phyloP scores from a whole-genome alignment of 192 early-diverging fungal species.

The Gryganskiella cystojenkinii region DNA sequence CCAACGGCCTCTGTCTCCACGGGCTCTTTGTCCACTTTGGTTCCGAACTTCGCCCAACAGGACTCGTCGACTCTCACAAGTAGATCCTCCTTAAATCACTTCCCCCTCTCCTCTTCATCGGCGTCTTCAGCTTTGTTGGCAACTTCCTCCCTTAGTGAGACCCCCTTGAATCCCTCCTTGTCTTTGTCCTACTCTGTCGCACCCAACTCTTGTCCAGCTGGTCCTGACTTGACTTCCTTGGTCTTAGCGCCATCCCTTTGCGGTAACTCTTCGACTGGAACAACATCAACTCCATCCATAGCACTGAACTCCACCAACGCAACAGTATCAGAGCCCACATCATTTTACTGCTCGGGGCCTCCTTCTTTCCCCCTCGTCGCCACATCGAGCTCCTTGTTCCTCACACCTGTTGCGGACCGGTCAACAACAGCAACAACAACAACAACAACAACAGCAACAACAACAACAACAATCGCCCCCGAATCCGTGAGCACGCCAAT shows the following conservation, averaged over 20 bases:
- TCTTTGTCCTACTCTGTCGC: no score
- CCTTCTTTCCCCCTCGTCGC: neutral
- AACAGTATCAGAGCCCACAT: no score
- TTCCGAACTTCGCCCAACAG: neutral
- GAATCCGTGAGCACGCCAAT: no score
- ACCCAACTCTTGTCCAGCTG: no score
- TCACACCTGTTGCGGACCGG: no score
- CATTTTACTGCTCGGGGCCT: neutral
- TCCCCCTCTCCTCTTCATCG: neutral
- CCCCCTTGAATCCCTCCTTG: neutral
- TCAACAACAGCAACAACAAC: constrained; percentile 4
- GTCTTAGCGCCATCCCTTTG: neutral
- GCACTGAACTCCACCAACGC: neutral
- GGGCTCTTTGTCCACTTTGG: neutral
- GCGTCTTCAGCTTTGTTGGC: neutral
- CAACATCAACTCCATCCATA: no score
- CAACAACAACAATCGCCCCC: neutral
- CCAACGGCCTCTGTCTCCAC: neutral
- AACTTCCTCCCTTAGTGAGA: no score
- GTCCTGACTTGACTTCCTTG: no score
- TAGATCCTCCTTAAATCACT: neutral
- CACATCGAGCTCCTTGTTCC: neutral
- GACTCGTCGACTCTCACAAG: neutral
- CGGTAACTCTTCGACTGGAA: neutral
- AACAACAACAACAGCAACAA: neutral